Evolutionary conservation across 2,329 filamentous ascomycete species (phyloP).

Genomic region (Cadophora gregata): DNA sequence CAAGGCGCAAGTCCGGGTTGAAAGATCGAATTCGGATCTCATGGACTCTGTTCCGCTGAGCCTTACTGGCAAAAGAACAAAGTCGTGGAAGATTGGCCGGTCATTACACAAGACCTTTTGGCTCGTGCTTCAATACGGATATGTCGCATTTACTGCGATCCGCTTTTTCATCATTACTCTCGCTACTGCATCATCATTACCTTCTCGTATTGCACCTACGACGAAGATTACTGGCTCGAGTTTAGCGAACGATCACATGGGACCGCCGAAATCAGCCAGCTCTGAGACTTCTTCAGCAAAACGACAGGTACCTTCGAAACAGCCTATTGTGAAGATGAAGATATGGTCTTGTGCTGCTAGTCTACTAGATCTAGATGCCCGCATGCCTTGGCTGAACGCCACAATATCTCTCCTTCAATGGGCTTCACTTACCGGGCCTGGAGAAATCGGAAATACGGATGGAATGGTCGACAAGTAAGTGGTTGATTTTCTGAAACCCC

Average conservation of each 20-base stretch:
- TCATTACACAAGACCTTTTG: conserved; percentile 51
- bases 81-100: conserved; percentile 30
- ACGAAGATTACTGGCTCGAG: conserved; percentile 37
- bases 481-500: conserved; percentile 31
- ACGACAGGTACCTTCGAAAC: conserved; percentile 36
- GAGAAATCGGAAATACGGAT: conserved; percentile 74
- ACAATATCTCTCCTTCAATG: conserved; percentile 78
- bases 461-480: conserved; percentile 86
- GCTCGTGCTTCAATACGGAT: conserved; percentile 57
- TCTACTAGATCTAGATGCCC: conserved; percentile 73
- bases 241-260: conserved; percentile 38
- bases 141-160: conserved; percentile 61
- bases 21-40: conserved; percentile 45
- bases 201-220: conserved; percentile 53
- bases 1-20: conserved; percentile 40
- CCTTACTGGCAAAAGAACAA: conserved; percentile 30
- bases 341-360: conserved; percentile 76
- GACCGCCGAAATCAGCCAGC: conserved; percentile 25
- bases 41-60: conserved; percentile 19
- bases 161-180: conserved; percentile 71
- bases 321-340: conserved; percentile 71
- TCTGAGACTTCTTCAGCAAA: conserved; percentile 27
- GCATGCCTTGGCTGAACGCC: conserved; percentile 92
- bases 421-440: conserved; percentile 74
- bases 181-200: conserved; percentile 70